phyloP scores from a whole-genome alignment of 805 yeast genomes.

The Saturnispora sekii region DNA sequence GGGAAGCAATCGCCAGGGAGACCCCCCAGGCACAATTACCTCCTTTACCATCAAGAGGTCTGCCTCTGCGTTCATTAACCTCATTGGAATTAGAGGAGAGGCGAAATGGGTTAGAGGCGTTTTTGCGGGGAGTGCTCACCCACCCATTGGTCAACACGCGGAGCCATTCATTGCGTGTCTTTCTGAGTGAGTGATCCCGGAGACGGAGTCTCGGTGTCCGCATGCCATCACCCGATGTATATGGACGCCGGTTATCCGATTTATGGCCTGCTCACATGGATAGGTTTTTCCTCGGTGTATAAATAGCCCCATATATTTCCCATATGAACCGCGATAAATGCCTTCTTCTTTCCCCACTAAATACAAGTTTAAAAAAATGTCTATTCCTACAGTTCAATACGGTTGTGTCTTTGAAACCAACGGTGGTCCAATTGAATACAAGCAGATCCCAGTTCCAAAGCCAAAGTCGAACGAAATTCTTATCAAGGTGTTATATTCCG shows the following conservation, averaged over 20 bases:
- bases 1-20: constrained; percentile 66
- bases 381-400: constrained; percentile 52
- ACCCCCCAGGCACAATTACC: constrained; percentile 77
- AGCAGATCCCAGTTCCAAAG: constrained; percentile 64
- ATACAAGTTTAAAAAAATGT: constrained; percentile 15
- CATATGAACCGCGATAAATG: too few relatives aligned
- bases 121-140: constrained; percentile 71
- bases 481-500: constrained; percentile 69
- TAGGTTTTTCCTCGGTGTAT: too few relatives aligned
- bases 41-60: constrained; percentile 74
- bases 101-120: constrained; percentile 73
- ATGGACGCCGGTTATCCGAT: too few relatives aligned
- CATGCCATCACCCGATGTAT: too few relatives aligned
- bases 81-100: constrained; percentile 74
- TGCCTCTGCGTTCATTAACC: constrained; percentile 56
- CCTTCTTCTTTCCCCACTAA: background rate
- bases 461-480: constrained; percentile 68
- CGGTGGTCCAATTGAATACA: constrained; percentile 52
- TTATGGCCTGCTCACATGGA: too few relatives aligned
- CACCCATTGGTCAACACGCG: constrained; percentile 86
- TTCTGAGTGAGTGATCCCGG: constrained; percentile 41
- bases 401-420: constrained; percentile 56
- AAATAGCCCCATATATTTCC: too few relatives aligned
- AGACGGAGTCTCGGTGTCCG: too few relatives aligned
- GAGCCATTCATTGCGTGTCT: constrained; percentile 64